phyloP scores from a whole-genome alignment of 805 yeast genomes.

The Huiozyma naganishii region DNA sequence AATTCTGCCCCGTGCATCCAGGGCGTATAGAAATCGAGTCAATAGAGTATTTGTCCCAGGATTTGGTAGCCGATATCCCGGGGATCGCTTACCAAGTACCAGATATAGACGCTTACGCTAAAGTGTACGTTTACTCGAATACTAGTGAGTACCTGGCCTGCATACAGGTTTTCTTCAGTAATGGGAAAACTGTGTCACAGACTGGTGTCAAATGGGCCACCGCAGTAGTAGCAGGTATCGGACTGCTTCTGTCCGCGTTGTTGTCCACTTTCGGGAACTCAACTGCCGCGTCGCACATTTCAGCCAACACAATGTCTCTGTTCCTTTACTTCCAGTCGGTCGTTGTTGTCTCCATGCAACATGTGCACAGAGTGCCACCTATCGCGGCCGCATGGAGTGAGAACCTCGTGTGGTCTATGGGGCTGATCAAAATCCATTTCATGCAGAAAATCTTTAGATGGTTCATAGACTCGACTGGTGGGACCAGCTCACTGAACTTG shows the following conservation, averaged over 20 bases:
- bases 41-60: constrained; percentile 42
- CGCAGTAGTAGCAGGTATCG: constrained; percentile 80
- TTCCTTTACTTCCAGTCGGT: constrained; percentile 84
- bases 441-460: constrained; percentile 82
- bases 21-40: constrained; percentile 73
- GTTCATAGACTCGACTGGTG: constrained; percentile 86
- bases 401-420: constrained; percentile 92
- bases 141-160: constrained; percentile 49
- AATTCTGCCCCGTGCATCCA: constrained; percentile 81
- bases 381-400: constrained; percentile 89
- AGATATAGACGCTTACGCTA: constrained; percentile 71
- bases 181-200: constrained; percentile 74
- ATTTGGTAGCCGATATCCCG: constrained; percentile 52
- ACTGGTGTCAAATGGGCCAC: constrained; percentile 86
- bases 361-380: constrained; percentile 81
- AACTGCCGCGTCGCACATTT: constrained; percentile 77
- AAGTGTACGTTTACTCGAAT: constrained; percentile 38
- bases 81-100: constrained; percentile 82
- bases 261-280: constrained; percentile 79
- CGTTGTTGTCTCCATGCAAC: constrained; percentile 73
- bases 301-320: constrained; percentile 76
- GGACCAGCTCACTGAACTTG: constrained; percentile 61
- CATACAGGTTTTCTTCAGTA: constrained; percentile 61
- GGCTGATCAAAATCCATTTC: constrained; percentile 63
- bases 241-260: constrained; percentile 74